A percentile compares a stretch with the other conserved stretches of the same genome.
Evolutionary conservation across 2,329 filamentous ascomycete genomes (phyloP).

Genomic region (Pestalotiopsis sp.): DNA sequence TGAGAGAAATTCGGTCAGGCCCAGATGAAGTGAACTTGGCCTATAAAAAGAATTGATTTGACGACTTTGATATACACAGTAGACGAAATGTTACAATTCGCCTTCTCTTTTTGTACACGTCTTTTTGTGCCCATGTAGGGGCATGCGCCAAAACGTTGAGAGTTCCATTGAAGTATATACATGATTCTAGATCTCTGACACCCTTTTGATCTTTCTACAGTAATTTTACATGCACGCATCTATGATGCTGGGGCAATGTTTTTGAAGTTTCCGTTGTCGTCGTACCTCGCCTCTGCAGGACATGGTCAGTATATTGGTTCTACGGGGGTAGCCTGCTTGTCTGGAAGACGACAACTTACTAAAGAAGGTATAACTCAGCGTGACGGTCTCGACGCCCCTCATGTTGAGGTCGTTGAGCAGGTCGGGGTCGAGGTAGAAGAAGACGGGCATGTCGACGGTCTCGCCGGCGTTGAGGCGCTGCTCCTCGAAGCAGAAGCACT

Average conservation of each 20-base stretch:
- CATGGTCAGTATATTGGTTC: neutral
- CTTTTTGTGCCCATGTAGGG: neutral
- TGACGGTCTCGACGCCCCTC: conserved; percentile 93
- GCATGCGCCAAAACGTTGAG: neutral
- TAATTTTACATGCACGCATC: neutral
- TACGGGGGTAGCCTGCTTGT: too few species aligned
- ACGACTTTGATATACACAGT: too few species aligned
- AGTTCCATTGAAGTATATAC: neutral
- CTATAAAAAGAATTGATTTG: too few species aligned
- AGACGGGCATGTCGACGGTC: conserved; percentile 99
- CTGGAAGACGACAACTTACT: too few species aligned
- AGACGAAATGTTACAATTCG: too few species aligned
- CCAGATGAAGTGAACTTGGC: too few species aligned
- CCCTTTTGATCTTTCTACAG: neutral
- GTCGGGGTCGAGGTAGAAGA: conserved; percentile 98
- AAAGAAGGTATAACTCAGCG: conserved; percentile 96
- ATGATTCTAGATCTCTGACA: accelerated
- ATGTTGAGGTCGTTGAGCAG: conserved; percentile 90
- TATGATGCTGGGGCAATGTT: conserved; percentile 6
- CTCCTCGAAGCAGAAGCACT: conserved; percentile 99
- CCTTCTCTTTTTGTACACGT: too few species aligned
- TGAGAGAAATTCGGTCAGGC: too few species aligned
- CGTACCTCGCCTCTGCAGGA: conserved; percentile 75
- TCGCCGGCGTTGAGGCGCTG: conserved; percentile 93
- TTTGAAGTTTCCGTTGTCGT: conserved; percentile 72